Evolutionary conservation across 106 monocot species (phyloP).

Genomic region (Dendrobium chrysotoxum): DNA sequence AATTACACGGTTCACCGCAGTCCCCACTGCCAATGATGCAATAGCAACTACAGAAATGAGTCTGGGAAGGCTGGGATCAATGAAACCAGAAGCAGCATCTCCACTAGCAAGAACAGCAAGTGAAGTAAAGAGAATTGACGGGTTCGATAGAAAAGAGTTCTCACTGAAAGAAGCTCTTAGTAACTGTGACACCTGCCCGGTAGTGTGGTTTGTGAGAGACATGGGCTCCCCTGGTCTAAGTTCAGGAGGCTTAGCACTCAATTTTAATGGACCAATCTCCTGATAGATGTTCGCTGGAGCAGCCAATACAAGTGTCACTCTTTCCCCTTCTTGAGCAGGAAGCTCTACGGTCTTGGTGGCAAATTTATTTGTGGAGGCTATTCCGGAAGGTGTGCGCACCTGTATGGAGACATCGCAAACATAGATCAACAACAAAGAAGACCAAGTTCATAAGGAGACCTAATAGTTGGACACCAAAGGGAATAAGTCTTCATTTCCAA

Average conservation of each 20-base stretch:
- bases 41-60: slow-evolving; percentile 52
- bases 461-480: not conserved
- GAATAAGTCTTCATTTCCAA: not conserved
- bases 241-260: slow-evolving; percentile 49
- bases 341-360: slow-evolving; percentile 77
- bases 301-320: slow-evolving; percentile 73
- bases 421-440: not conserved
- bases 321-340: slow-evolving; percentile 97
- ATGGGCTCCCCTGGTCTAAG: slow-evolving; percentile 73
- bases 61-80: slow-evolving; percentile 70
- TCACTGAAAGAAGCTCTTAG: slow-evolving; percentile 57
- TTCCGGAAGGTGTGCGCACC: slow-evolving; percentile 75
- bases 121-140: slow-evolving; percentile 54
- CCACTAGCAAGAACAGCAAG: slow-evolving; percentile 75
- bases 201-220: slow-evolving; percentile 78
- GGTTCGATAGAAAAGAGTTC: slow-evolving; percentile 46
- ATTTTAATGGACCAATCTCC: slow-evolving; percentile 61
- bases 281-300: slow-evolving; percentile 57
- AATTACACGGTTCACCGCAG: slow-evolving; percentile 52
- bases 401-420: slow-evolving; percentile 13
- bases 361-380: slow-evolving; percentile 78
- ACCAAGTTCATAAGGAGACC: not conserved
- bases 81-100: slow-evolving; percentile 66
- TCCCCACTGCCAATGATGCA: slow-evolving; percentile 58
- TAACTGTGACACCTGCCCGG: slow-evolving; percentile 56